Conservation (phyloP, 73 alveolate genomes). For the Urostyla sp. region DNA sequence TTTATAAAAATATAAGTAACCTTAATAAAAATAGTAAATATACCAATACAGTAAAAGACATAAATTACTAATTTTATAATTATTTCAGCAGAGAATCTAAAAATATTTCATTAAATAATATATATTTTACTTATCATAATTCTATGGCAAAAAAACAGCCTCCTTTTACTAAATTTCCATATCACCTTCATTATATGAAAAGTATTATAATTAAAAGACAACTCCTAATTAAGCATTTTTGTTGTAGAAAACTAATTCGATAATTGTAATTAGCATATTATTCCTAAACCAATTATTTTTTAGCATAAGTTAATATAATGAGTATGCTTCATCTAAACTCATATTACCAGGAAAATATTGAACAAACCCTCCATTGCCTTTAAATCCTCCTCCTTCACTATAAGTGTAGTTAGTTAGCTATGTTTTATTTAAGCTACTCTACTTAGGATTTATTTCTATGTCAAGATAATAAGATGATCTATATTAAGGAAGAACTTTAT, state of each 20-base stretch:
- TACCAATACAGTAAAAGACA: slow-evolving; percentile 20
- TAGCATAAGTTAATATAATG: neutral
- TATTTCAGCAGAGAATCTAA: slow-evolving; percentile 28
- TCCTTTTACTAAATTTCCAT: neutral
- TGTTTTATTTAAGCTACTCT: slow-evolving; percentile 16
- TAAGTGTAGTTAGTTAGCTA: slow-evolving; percentile 12
- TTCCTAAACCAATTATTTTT: slow-evolving; percentile 36
- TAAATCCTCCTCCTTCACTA: slow-evolving; percentile 34
- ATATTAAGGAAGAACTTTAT: slow-evolving; percentile 7
- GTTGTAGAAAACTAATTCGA: slow-evolving; percentile 69
- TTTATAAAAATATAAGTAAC: neutral
- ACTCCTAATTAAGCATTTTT: slow-evolving; percentile 49
- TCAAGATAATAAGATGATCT: slow-evolving; percentile 10
- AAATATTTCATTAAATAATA: neutral
- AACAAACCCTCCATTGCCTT: slow-evolving; percentile 61
- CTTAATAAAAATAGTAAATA: slow-evolving; percentile 29
- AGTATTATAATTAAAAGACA: neutral
- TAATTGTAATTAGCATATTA: slow-evolving; percentile 24
- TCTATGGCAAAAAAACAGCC: slow-evolving; percentile 22
- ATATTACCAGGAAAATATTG: slow-evolving; percentile 39
- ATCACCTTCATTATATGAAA: slow-evolving; percentile 58
- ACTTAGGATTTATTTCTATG: neutral
- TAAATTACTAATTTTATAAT: slow-evolving; percentile 45
- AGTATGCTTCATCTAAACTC: slow-evolving; percentile 18
- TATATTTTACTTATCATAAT: slow-evolving; percentile 37